Evolutionary conservation across 1,284 basidiomycete species (phyloP), one percentile per base, ranked within the genome.

Genomic region (Trichosporon sp.): DNA sequence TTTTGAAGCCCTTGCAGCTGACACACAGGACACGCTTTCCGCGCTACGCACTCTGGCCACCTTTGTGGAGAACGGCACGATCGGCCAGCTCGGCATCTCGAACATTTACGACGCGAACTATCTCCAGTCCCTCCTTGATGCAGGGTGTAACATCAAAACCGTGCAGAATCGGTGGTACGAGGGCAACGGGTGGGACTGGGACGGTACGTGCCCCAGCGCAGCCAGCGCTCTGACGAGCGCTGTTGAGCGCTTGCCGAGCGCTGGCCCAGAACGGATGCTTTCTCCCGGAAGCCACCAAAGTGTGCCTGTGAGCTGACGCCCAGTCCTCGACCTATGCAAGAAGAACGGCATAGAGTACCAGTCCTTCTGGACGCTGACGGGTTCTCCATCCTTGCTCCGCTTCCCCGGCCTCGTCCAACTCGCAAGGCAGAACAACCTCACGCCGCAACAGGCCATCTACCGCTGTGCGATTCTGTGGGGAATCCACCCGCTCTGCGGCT

Each of bases 281-380:
- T 26, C 26, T 26, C 26, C 26, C 1, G 26, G 26, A 26, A 26
- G 26, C 26, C 26, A 26, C 26, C 26, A 26, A 26, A 26, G 26
- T 26, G 26, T 26, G 26, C 26, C 26, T 26, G 37, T 6, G 16
- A 54, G n/a, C 16, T 68, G 31, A 14, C 32, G 26, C 11, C 38
- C 63, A 80, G 79, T 81, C 2, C 79, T 80, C 61, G 78, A 80
- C 43, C 68, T 82, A 0, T 84, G 83, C 71, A 76, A 78, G 63
- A 80, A 86, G 68, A 84, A 89, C 66, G 87, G 83, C 7, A 90
- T 91, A 21, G 87, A 89, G 78, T 93, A 93, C 76, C 91, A 92
- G 91, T 91, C 91, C 10, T 94, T 94, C 82, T 93, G 92, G 92
- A 93, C 92, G 19, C 84, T 94, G 19, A 89, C 91, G 0, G 92